Percentiles rank a stretch among this genome's conserved stretches.
phyloP scores from a whole-genome alignment of 306 rosid genomes.

The Lathyrus sativus region DNA sequence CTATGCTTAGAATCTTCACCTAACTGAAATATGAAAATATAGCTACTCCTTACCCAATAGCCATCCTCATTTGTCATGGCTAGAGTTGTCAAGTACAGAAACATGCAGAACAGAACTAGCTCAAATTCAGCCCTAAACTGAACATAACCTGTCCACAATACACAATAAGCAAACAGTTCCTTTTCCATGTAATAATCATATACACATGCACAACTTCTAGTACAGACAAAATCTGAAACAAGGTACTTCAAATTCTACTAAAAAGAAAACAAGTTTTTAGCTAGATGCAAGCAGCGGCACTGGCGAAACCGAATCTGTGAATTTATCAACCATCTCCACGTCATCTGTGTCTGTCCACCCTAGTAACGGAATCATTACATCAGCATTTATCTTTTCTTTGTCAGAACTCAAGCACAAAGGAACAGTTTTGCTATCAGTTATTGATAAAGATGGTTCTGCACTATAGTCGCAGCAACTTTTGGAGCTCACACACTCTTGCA shows the following conservation, averaged over 20 bases:
- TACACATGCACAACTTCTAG: conserved; percentile 56
- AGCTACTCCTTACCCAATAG: conserved; percentile 39
- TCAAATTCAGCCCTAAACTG: conserved; percentile 78
- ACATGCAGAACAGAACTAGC: conserved; percentile 36
- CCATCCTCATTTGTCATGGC: conserved; percentile 44
- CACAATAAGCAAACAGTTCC: conserved; percentile 53
- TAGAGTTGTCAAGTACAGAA: conserved; percentile 38
- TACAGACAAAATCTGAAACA: conserved; percentile 45
- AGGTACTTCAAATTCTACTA: conserved; percentile 27
- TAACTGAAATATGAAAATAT: conserved; percentile 28
- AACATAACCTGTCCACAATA: conserved; percentile 47
- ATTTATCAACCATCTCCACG: conserved; percentile 52
- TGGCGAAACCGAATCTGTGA: conserved; percentile 38
- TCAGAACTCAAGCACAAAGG: conserved; percentile 39
- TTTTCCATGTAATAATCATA: conserved; percentile 44
- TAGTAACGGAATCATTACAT: conserved; percentile 43
- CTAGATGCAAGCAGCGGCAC: conserved; percentile 45
- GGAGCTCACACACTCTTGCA: conserved; percentile 41
- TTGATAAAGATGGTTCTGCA: conserved; percentile 45
- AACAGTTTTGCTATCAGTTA: conserved; percentile 50
- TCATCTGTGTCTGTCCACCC: conserved; percentile 44
- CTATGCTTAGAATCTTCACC: conserved; percentile 36
- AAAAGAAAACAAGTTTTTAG: conserved; percentile 31
- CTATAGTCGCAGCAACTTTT: conserved; percentile 50
- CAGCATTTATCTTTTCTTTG: conserved; percentile 43